A percentile compares a stretch with the other conserved stretches of the same genome.
Evolutionary conservation across 257 asterid genomes (phyloP).

Genomic region (Solanum bukasovii): DNA sequence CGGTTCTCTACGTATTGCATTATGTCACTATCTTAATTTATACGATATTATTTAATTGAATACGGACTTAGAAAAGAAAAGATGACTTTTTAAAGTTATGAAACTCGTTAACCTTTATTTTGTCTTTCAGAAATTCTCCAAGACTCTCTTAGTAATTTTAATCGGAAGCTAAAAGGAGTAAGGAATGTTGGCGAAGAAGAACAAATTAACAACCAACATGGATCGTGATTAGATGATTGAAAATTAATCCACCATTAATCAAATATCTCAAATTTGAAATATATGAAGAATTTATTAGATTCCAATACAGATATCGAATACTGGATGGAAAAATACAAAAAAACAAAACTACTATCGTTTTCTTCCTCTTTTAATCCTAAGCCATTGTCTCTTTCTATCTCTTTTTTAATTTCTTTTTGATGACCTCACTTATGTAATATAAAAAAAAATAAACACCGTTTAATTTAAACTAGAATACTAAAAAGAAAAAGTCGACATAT

Average conservation of each 20-base stretch:
- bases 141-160: neutral
- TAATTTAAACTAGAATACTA: neutral
- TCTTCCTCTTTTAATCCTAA: neutral
- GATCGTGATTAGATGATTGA: neutral
- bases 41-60: neutral
- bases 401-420: neutral
- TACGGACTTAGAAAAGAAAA: no score
- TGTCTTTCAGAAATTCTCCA: no score
- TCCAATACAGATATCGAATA: no score
- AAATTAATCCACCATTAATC: no score
- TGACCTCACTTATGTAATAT: neutral
- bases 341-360: neutral
- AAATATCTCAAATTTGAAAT: no score
- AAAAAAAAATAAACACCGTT: neutral
- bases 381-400: neutral
- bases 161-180: neutral
- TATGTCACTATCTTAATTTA: neutral
- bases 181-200: neutral
- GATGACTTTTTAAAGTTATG: no score
- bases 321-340: no score
- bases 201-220: neutral
- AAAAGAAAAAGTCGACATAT: neutral
- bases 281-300: rapidly evolving
- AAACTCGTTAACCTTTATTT: no score
- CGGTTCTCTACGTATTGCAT: neutral